Conservation (phyloP, 2,329 filamentous ascomycete genomes). For the Aspergillus novoparasiticus region DNA sequence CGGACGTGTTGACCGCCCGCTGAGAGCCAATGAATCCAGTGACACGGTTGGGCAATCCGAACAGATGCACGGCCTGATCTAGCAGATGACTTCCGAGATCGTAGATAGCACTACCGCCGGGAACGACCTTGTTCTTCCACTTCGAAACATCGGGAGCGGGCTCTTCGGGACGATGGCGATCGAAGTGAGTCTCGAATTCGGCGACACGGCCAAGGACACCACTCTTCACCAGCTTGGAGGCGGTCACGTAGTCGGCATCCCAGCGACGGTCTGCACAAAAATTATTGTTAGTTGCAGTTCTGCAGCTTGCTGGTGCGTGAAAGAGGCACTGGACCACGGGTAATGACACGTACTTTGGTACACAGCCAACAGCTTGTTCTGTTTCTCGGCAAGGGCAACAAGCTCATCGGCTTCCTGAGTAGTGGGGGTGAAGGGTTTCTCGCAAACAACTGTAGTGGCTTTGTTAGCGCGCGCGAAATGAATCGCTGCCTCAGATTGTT, state of each 20-base stretch:
- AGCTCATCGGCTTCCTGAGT: conserved; percentile 68
- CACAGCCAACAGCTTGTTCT: conserved; percentile 62
- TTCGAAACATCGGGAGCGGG: conserved; percentile 43
- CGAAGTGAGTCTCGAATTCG: conserved; percentile 80
- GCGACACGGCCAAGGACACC: conserved; percentile 69
- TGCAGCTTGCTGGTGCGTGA: background rate
- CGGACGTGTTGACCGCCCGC: conserved; percentile 58
- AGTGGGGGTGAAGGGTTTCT: conserved; percentile 81
- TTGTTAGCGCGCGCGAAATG: background rate
- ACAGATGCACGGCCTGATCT: conserved; percentile 72
- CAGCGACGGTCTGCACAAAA: conserved; percentile 62
- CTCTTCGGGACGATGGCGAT: conserved; percentile 66
- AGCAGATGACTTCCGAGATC: conserved; percentile 76
- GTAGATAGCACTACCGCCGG: conserved; percentile 70
- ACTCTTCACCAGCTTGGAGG: conserved; percentile 63
- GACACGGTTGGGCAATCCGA: conserved; percentile 68
- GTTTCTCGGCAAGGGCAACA: conserved; percentile 55
- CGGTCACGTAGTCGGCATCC: conserved; percentile 75
- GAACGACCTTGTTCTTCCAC: conserved; percentile 71
- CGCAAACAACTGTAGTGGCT: conserved; percentile 62
- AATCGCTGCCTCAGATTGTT: background rate
- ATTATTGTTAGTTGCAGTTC: background rate
- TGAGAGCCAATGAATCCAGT: conserved; percentile 71
- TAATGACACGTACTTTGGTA: conserved; percentile 61
- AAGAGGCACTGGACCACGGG: background rate